Evolutionary conservation across 2,329 filamentous ascomycete species (phyloP).

Genomic region (Chalaropsis thielavioides): DNA sequence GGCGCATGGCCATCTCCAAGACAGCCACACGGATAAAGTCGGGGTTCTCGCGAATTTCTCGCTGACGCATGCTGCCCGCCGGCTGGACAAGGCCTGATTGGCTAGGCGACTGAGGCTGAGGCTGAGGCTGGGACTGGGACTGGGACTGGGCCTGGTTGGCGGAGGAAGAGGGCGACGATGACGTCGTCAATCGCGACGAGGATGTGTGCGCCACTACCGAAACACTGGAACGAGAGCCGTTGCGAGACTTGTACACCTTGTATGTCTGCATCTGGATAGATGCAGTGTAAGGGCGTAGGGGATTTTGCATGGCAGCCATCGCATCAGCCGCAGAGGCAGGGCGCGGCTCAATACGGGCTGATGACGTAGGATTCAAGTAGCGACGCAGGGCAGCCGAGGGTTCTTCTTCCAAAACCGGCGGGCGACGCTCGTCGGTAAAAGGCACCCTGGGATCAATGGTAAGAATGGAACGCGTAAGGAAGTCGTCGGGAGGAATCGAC

Average conservation of each 20-base stretch:
- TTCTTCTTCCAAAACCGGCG: conserved; percentile 46
- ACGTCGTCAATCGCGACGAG: conserved; percentile 23
- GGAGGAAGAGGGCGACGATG: conserved; percentile 16
- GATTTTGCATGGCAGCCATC: conserved; percentile 19
- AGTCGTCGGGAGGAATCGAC: conserved; percentile 50
- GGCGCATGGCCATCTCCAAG: conserved; percentile 59
- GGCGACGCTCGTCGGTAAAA: conserved; percentile 52
- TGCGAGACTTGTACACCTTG: conserved; percentile 40
- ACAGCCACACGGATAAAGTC: conserved; percentile 58
- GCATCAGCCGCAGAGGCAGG: conserved; percentile 22
- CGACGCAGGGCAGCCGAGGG: conserved; percentile 52
- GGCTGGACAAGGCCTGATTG: conserved; percentile 26
- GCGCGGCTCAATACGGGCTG: conserved; percentile 8
- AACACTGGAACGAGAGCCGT: conserved; percentile 23
- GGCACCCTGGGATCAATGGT: conserved; percentile 52
- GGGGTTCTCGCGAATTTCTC: conserved; percentile 54
- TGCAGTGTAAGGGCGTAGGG: conserved; percentile 38
- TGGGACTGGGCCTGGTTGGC: conserved; percentile 20
- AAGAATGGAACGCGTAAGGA: conserved; percentile 52
- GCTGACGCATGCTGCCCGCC: conserved; percentile 40
- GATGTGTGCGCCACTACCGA: conserved; percentile 24
- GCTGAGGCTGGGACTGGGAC: conserved; percentile 16
- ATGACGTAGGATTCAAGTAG: conserved; percentile 47
- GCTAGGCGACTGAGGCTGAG: conserved; percentile 1
- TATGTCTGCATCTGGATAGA: conserved; percentile 63